These are phyloP conservation scores for Eucommia ulmoides DNA, from an alignment of 257 asterid species.

Conservation along the genomic window DNA sequence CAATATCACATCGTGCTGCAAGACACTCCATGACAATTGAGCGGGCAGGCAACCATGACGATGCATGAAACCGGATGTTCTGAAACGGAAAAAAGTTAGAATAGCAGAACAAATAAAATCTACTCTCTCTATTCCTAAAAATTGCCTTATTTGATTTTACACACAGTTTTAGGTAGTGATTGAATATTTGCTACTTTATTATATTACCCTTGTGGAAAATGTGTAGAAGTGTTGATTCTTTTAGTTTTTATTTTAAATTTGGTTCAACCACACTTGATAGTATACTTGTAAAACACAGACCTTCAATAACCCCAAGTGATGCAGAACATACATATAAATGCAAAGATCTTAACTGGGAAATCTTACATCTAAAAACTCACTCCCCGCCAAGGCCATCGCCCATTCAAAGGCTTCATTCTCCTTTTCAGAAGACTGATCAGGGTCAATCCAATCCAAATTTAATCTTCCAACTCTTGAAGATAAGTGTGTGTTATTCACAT, in stretches of 20 bases:
- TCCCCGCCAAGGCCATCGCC: conserved; percentile 22
- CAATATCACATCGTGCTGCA: conserved; percentile 13
- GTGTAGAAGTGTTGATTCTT: too few relatives aligned
- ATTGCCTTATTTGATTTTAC: too few relatives aligned
- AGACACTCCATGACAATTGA: conserved; percentile 17
- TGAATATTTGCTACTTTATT: too few relatives aligned
- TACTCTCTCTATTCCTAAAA: too few relatives aligned
- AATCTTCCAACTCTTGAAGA: conserved; percentile 20
- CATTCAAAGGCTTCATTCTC: conserved; percentile 20
- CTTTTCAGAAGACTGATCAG: conserved; percentile 19
- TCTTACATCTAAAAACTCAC: conserved; percentile 17
- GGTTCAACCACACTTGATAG: too few relatives aligned
- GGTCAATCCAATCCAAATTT: conserved; percentile 20
- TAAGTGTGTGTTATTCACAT: conserved; percentile 18
- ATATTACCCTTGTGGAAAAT: too few relatives aligned
- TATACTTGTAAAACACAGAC: background rate
- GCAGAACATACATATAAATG: background rate
- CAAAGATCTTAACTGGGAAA: background rate
- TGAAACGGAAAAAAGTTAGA: background rate
- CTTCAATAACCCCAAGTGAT: background rate
- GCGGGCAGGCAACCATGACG: conserved; percentile 21
- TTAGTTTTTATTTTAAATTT: too few relatives aligned
- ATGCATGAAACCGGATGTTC: conserved; percentile 12
- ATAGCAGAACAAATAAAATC: too few relatives aligned
- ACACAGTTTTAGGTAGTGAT: too few relatives aligned